These are phyloP conservation scores for Elsinoe ampelina DNA, from an alignment of 2,329 filamentous ascomycete species.

Conservation along the genomic window DNA sequence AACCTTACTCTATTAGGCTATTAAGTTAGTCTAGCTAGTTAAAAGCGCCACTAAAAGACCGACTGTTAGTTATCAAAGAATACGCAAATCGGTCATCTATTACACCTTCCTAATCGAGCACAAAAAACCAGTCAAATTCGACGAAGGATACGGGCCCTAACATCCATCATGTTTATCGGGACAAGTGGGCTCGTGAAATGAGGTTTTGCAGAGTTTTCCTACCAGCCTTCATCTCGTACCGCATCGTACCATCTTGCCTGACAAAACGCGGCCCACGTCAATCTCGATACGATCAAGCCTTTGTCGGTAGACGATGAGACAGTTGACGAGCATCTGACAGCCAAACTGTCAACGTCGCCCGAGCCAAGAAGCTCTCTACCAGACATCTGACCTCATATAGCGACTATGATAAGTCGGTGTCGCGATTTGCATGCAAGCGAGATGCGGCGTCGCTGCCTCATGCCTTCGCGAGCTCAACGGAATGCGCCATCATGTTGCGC, in stretches of 20 bases:
- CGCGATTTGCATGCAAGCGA: neutral
- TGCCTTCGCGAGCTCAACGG: neutral
- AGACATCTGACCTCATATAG: neutral
- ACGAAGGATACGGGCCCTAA: too few relatives aligned
- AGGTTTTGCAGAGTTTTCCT: neutral
- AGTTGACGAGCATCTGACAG: neutral
- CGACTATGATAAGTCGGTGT: neutral
- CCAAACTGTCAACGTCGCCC: slow-evolving; percentile 4
- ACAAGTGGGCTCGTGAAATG: slow-evolving; percentile 7
- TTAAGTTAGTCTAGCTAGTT: too few relatives aligned
- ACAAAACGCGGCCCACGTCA: neutral
- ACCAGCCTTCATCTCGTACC: slow-evolving; percentile 1
- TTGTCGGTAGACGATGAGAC: neutral
- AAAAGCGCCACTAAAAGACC: too few relatives aligned
- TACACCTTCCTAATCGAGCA: too few relatives aligned
- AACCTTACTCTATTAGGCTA: too few relatives aligned
- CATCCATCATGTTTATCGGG: neutral
- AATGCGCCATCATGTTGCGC: neutral
- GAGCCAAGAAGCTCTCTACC: neutral
- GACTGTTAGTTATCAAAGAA: too few relatives aligned
- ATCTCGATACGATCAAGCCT: slow-evolving; percentile 1
- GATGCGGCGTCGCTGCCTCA: neutral
- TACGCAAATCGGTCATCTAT: too few relatives aligned
- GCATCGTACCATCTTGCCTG: neutral
- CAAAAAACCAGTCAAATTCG: too few relatives aligned